phyloP scores from a whole-genome alignment of 441 rosid species.

The Jatropha podagrica region DNA sequence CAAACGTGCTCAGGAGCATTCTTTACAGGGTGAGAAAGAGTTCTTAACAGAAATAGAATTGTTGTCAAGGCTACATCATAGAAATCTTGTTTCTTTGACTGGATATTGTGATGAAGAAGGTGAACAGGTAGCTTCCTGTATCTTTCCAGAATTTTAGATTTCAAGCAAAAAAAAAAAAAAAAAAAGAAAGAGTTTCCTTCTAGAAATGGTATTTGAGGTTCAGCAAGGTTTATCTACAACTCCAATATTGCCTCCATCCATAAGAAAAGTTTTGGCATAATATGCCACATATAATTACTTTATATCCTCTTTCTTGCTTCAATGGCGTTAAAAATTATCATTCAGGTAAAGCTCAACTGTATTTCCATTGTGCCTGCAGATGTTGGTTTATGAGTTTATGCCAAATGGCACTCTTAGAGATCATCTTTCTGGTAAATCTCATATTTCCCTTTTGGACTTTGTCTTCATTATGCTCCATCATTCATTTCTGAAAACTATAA shows the following conservation, averaged over 20 bases:
- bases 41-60: constrained; percentile 86
- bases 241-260: background rate
- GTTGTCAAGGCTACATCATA: constrained; percentile 88
- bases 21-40: constrained; percentile 91
- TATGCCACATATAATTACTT: background rate
- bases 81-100: constrained; percentile 87
- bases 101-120: constrained; percentile 96
- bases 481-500: background rate
- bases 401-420: constrained; percentile 88
- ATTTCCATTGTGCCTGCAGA: constrained; percentile 44
- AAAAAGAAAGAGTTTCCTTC: background rate
- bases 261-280: background rate
- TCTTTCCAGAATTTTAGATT: background rate
- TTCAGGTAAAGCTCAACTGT: constrained; percentile 12
- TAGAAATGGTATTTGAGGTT: background rate
- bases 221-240: background rate
- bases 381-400: constrained; percentile 94
- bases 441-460: constrained; percentile 4
- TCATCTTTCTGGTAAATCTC: constrained; percentile 66
- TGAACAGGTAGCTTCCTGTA: constrained; percentile 64
- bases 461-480: background rate
- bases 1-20: constrained; percentile 91
- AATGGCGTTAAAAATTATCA: background rate
- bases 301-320: background rate
- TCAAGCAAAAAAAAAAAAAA: background rate